Evolutionary conservation across 345 rosid species (phyloP).

Genomic region (Eucalyptus pauciflora): DNA sequence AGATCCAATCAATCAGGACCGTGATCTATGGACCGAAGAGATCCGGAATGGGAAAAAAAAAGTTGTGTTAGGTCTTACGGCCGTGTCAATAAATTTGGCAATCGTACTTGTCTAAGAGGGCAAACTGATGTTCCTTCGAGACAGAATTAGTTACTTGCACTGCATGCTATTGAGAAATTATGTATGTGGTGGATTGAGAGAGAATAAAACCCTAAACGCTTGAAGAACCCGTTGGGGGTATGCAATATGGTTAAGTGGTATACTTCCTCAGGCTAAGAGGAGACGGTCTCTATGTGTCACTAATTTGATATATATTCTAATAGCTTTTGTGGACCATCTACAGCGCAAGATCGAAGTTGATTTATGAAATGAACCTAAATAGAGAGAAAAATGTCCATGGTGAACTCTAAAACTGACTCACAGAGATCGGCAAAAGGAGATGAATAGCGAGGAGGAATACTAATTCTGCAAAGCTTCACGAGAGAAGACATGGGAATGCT

Average conservation of each 20-base stretch:
- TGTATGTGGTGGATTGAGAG: background rate
- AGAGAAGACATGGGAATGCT: background rate
- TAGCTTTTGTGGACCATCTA: background rate
- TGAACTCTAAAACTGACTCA: background rate
- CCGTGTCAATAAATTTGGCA: background rate
- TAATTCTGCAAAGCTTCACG: background rate
- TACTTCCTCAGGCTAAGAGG: background rate
- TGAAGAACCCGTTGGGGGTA: background rate
- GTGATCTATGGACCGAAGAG: background rate
- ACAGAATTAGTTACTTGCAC: background rate
- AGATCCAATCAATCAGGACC: background rate
- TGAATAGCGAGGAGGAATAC: background rate
- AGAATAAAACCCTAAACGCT: background rate
- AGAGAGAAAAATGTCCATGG: background rate
- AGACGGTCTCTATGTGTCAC: too few species aligned
- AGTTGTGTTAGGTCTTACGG: background rate
- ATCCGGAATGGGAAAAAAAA: background rate
- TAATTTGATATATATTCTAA: background rate
- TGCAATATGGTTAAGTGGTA: background rate
- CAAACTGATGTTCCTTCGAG: background rate
- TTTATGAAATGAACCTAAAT: background rate
- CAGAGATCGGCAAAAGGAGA: background rate
- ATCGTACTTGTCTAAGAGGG: background rate
- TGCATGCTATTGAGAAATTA: background rate
- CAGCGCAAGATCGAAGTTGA: background rate